Evolutionary conservation across 768 basidiomycete genomes (phyloP), one percentile per base, ranked within the genome.

Genomic region (Pleurotus salmoneostramineus): DNA sequence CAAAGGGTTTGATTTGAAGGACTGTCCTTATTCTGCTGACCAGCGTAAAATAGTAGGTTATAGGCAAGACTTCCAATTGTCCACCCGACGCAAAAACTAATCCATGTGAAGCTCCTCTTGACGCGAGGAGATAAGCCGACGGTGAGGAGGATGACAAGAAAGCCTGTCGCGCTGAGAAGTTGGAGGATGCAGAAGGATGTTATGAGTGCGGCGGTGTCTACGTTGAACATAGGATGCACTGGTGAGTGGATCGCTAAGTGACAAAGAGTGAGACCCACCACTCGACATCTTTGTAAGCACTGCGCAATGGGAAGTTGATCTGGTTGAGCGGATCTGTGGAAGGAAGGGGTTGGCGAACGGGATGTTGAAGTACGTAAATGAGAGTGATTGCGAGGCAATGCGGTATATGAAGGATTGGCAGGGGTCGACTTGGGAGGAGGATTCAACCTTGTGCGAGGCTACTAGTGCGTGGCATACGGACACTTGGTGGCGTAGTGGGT

Each of bases 51-150:
- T 6, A 55, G 52, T 7, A 55, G 17, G 32, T 55, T 33, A 31
- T 54, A 55, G 11, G 52, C 40, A 12, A 55, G 10, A 31, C 52
- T 42, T 31, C 27, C 36, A n/a, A 55, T 55, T 27, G 37, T 43
- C 52, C 52, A 55, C 11, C 52, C 52, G 37, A 43, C 31, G 27
- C 36, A 55, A 27, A 55, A 55, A 40, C 52, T 43, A 37, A 54
- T 31, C 36, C 52, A 42, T 4, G 52, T 15, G 10, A 11, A n/a
- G 27, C 52, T 54, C 27, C 52, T 40, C 7, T n/a, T 54, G 21
- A 54, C 52, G 5, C 21, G 21, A 17, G 35, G 21, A 6, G 52
- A 5, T 3, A 54, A 33, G 5, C 21, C n/a, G 15, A 42, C 35
- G 5, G 52, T 54, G n/a, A 42, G 36, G 5, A 54, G 36, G 31